A percentile compares a stretch with the other conserved stretches of the same genome.
phyloP scores from a whole-genome alignment of 495 filamentous ascomycete genomes.

The Pyrenopolyporus hunteri region DNA sequence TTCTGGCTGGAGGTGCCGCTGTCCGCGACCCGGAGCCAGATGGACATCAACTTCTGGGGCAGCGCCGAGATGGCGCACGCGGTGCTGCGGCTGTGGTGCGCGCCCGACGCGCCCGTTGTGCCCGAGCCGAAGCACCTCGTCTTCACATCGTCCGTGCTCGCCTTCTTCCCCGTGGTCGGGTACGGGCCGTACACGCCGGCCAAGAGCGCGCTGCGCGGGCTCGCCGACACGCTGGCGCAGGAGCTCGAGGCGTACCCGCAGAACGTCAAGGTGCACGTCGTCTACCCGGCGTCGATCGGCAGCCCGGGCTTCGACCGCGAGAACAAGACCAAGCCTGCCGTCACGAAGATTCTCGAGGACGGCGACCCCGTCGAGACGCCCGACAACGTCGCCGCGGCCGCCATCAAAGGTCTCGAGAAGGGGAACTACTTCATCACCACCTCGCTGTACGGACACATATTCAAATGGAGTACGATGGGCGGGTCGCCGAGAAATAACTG shows the following conservation, averaged over 20 bases:
- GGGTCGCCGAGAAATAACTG: conserved; percentile 63
- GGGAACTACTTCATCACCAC: conserved; percentile 81
- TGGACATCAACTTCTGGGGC: conserved; percentile 92
- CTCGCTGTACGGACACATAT: conserved; percentile 67
- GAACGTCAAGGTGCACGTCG: conserved; percentile 77
- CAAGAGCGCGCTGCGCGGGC: conserved; percentile 82
- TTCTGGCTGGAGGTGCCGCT: conserved; percentile 78
- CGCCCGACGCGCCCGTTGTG: conserved; percentile 48
- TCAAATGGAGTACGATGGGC: conserved; percentile 67
- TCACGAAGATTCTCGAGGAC: conserved; percentile 84
- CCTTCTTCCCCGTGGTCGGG: conserved; percentile 79
- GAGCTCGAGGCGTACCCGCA: conserved; percentile 82
- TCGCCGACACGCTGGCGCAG: conserved; percentile 81
- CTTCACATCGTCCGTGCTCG: conserved; percentile 80
- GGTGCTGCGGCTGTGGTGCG: conserved; percentile 64
- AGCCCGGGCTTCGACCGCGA: conserved; percentile 78
- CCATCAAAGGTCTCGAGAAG: conserved; percentile 76
- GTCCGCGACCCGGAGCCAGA: conserved; percentile 72
- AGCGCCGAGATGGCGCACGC: conserved; percentile 85
- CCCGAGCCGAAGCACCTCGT: conserved; percentile 74
- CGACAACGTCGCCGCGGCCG: conserved; percentile 71
- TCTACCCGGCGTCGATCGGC: conserved; percentile 84
- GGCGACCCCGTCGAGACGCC: conserved; percentile 78
- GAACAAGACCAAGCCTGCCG: conserved; percentile 76
- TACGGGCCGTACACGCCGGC: conserved; percentile 84